Percentiles rank a stretch among this genome's conserved stretches.
Evolutionary conservation across 257 asterid genomes (phyloP).

Genomic region (Salvia hispanica): DNA sequence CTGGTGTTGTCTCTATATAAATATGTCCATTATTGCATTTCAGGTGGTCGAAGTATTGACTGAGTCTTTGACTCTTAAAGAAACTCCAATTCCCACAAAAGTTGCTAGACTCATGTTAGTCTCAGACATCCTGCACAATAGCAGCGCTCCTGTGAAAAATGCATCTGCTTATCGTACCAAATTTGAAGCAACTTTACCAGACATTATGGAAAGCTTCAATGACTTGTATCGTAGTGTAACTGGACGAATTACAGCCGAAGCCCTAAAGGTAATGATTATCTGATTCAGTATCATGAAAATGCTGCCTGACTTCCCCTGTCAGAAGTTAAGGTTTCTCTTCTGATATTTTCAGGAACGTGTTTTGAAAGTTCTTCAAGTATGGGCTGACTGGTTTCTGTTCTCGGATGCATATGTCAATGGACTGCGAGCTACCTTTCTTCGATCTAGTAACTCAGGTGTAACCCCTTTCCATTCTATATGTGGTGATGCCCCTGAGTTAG

Average conservation of each 20-base stretch:
- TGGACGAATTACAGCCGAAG: conserved; percentile 94
- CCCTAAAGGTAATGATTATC: conserved; percentile 67
- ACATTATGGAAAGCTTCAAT: conserved; percentile 90
- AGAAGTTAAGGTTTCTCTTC: conserved; percentile 34
- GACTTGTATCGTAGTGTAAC: conserved; percentile 92
- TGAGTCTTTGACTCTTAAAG: conserved; percentile 94
- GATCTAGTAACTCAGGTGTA: conserved; percentile 82
- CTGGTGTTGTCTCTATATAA: conserved; percentile 3
- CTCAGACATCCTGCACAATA: conserved; percentile 94
- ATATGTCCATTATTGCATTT: conserved; percentile 27
- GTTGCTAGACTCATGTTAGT: conserved; percentile 99
- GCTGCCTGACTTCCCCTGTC: conserved; percentile 25
- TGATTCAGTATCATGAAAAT: background rate
- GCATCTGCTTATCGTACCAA: conserved; percentile 96
- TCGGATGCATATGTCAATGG: conserved; percentile 94
- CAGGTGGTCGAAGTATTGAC: conserved; percentile 97
- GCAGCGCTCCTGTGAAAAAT: conserved; percentile 94
- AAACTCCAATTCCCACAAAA: conserved; percentile 95
- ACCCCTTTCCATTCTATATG: conserved; percentile 79
- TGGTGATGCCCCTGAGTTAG: conserved; percentile 88
- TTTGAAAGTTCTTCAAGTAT: conserved; percentile 87
- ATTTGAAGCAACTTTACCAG: conserved; percentile 87
- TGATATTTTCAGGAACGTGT: conserved; percentile 70
- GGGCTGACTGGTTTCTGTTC: conserved; percentile 96
- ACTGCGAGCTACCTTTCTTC: conserved; percentile 86